These are phyloP conservation scores for Colletotrichum camelliae DNA, from an alignment of 2,329 filamentous ascomycete species.

Conservation along the genomic window DNA sequence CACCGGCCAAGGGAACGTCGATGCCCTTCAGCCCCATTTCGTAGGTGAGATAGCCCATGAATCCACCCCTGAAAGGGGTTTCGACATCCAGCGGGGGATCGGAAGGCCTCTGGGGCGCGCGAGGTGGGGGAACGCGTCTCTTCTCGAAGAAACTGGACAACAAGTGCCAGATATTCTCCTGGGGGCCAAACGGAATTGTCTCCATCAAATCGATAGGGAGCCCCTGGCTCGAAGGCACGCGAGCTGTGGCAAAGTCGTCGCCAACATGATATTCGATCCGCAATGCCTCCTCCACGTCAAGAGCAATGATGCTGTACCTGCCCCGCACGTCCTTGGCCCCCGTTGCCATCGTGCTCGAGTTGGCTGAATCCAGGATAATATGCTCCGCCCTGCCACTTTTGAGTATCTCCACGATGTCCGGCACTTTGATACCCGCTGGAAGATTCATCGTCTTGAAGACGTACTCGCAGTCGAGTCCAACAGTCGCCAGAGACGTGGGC, in stretches of 20 bases:
- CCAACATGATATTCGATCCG: conserved; percentile 63
- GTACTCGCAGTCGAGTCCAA: conserved; percentile 38
- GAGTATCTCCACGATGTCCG: conserved; percentile 60
- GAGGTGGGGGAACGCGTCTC: conserved; percentile 25
- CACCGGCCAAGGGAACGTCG: conserved; percentile 42
- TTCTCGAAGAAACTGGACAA: conserved; percentile 49
- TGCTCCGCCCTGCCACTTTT: conserved; percentile 46
- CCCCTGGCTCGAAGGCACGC: conserved; percentile 20
- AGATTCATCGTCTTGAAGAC: conserved; percentile 47
- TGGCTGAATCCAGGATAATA: conserved; percentile 66
- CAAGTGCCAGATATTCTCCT: conserved; percentile 53
- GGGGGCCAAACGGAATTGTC: conserved; percentile 29
- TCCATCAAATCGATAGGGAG: conserved; percentile 27
- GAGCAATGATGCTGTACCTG: conserved; percentile 75
- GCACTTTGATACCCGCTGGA: conserved; percentile 51
- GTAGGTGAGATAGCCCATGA: conserved; percentile 86
- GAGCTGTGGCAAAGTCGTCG: conserved; percentile 42
- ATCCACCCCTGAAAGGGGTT: conserved; percentile 77
- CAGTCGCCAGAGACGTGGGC: conserved; percentile 29
- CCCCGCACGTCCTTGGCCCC: conserved; percentile 56
- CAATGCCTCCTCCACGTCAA: conserved; percentile 62
- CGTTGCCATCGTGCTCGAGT: conserved; percentile 48
- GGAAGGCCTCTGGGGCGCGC: neutral
- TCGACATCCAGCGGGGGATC: conserved; percentile 8
- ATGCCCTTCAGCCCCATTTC: conserved; percentile 77